Conservation (phyloP, 352 stramenopile genomes). For the Phytopythium litorale region DNA sequence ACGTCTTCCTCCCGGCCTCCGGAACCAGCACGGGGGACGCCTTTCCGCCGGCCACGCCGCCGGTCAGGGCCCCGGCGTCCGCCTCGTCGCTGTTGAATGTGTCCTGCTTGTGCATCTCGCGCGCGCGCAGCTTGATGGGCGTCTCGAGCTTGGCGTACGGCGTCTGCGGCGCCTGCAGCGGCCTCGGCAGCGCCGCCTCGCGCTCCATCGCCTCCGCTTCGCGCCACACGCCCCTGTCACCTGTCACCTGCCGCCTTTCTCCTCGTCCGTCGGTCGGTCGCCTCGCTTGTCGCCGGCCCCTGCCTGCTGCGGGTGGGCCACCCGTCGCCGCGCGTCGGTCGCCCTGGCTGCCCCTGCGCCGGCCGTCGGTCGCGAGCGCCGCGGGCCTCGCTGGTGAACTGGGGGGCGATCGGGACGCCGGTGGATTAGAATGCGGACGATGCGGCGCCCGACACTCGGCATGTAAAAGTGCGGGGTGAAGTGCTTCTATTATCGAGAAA, state of each 20-base stretch:
- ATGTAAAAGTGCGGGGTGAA: constrained; percentile 1
- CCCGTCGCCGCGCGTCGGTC: too few species aligned
- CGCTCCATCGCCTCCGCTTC: not conserved
- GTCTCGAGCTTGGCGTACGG: constrained; percentile 37
- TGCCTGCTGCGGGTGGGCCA: too few species aligned
- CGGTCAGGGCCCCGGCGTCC: constrained; percentile 14
- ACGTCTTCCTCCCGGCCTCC: not conserved
- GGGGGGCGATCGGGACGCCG: not conserved
- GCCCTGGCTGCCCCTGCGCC: too few species aligned
- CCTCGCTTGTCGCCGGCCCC: not conserved
- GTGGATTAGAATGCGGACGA: not conserved
- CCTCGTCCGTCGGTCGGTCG: not conserved
- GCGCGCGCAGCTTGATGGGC: constrained; percentile 21
- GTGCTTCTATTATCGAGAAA: not conserved
- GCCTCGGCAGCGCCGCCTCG: not conserved
- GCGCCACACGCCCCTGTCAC: too few species aligned
- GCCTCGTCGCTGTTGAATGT: constrained; percentile 25
- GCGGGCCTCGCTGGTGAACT: not conserved
- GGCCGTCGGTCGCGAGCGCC: too few species aligned
- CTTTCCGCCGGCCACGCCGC: not conserved
- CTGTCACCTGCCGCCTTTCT: too few species aligned
- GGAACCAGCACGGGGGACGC: not conserved
- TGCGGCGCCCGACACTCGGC: not conserved
- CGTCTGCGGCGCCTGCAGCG: constrained; percentile 5
- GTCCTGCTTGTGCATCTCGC: constrained; percentile 20